These are phyloP conservation scores for Penicillium verrucosum DNA, from an alignment of 2,329 filamentous ascomycete genomes.

Conservation along the genomic window DNA sequence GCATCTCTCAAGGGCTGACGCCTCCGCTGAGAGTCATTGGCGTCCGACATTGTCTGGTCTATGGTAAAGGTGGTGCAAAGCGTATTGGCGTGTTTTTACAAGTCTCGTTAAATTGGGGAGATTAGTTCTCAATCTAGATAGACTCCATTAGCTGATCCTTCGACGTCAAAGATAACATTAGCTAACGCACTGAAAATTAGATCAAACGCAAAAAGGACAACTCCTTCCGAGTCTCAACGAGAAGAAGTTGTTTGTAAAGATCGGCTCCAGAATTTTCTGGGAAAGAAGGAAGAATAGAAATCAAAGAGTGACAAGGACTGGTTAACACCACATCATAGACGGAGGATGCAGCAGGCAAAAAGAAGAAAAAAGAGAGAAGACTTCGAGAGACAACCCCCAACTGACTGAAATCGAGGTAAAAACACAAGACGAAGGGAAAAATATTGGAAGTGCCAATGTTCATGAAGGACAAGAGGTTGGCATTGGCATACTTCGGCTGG, in stretches of 20 bases:
- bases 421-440: not conserved
- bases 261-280: conserved; percentile 12
- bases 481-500: conserved; percentile 1
- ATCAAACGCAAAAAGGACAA: not conserved
- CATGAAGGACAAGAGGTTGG: not conserved
- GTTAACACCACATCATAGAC: conserved; percentile 5
- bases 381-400: not conserved
- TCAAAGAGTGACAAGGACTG: conserved; percentile 3
- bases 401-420: not conserved
- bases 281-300: not conserved
- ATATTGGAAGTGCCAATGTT: not conserved
- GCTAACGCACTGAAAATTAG: not conserved
- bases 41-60: conserved; percentile 17
- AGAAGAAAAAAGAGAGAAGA: not conserved
- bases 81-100: not conserved
- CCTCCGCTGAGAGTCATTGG: conserved; percentile 16
- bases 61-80: not conserved
- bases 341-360: not conserved
- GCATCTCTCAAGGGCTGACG: conserved; percentile 23
- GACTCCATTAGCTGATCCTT: not conserved
- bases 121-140: conserved; percentile 2
- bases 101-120: no score
- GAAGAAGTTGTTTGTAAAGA: conserved; percentile 14
- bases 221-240: not conserved
- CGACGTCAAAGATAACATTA: not conserved